These are phyloP conservation scores for Ceratocystis albifundus DNA, from an alignment of 2,329 filamentous ascomycete species.

Conservation along the genomic window DNA sequence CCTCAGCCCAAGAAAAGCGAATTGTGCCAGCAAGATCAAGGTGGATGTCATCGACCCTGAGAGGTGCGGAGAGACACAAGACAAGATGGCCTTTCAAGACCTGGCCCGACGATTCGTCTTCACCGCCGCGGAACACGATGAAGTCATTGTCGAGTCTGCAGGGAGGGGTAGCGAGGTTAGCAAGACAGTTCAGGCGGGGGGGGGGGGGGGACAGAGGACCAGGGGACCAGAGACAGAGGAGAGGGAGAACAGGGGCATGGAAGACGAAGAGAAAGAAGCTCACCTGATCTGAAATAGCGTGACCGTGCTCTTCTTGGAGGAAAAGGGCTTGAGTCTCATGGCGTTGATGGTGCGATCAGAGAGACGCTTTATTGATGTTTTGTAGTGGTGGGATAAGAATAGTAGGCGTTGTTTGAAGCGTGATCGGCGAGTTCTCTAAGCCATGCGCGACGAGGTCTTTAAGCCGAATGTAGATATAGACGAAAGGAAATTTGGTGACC, in stretches of 20 bases:
- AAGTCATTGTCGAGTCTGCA: constrained; percentile 64
- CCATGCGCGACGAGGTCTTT: background rate
- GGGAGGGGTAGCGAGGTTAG: constrained; percentile 10
- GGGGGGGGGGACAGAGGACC: too few relatives aligned
- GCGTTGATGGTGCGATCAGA: background rate
- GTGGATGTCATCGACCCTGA: constrained; percentile 63
- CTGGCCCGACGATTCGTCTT: constrained; percentile 65
- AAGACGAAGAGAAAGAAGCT: background rate
- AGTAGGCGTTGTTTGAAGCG: constrained; percentile 1
- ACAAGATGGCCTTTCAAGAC: constrained; percentile 62
- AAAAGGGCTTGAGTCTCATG: constrained; percentile 24
- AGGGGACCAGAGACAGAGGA: background rate
- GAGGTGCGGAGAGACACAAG: constrained; percentile 55
- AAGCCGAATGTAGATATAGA: background rate
- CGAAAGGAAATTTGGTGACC: background rate
- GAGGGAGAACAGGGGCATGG: background rate
- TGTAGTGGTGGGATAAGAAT: constrained; percentile 5
- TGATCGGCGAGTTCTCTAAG: constrained; percentile 7
- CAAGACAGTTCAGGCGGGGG: background rate
- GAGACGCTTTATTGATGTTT: background rate
- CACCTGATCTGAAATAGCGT: constrained; percentile 23
- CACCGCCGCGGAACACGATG: constrained; percentile 63
- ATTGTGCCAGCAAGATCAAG: constrained; percentile 59
- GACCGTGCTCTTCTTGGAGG: constrained; percentile 22
- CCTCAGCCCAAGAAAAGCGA: constrained; percentile 36